Conservation (phyloP, 2,329 filamentous ascomycete species). For the Fulvia fulva region DNA sequence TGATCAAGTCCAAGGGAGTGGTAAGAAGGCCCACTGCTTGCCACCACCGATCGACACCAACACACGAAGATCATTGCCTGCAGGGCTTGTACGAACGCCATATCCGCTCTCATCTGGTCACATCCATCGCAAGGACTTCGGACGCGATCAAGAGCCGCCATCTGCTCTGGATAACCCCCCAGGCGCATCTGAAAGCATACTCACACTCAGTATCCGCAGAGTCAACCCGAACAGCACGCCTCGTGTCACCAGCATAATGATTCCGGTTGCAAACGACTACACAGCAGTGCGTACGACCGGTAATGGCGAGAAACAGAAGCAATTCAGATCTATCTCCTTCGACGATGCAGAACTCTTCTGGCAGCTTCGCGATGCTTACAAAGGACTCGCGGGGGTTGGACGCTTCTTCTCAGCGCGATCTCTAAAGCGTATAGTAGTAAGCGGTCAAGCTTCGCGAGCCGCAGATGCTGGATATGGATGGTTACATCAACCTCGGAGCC, state of each 20-base stretch:
- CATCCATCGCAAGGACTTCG: slow-evolving; percentile 25
- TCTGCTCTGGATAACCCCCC: slow-evolving; percentile 7
- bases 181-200: slow-evolving; percentile 24
- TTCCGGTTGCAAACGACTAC: slow-evolving; percentile 30
- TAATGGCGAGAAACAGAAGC: slow-evolving; percentile 17
- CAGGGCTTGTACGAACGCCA: slow-evolving; percentile 31
- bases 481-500: slow-evolving; percentile 26
- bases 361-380: slow-evolving; percentile 27
- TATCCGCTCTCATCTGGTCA: slow-evolving; percentile 26
- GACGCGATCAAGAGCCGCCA: slow-evolving; percentile 12
- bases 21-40: slow-evolving; percentile 30
- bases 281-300: slow-evolving; percentile 16
- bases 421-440: slow-evolving; percentile 30
- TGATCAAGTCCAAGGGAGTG: slow-evolving; percentile 9
- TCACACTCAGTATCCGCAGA: slow-evolving; percentile 32
- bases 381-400: slow-evolving; percentile 23
- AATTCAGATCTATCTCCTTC: slow-evolving; percentile 27
- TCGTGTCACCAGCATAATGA: slow-evolving; percentile 26
- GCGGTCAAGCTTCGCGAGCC: slow-evolving; percentile 21
- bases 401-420: slow-evolving; percentile 32
- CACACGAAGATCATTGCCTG: slow-evolving; percentile 23
- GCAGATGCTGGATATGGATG: slow-evolving; percentile 31
- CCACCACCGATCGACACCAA: slow-evolving; percentile 33
- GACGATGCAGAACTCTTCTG: slow-evolving; percentile 35
- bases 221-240: slow-evolving; percentile 21